Base-by-base conservation (phyloP, 495 filamentous ascomycete species). In the Aspergillus sparsus region DNA sequence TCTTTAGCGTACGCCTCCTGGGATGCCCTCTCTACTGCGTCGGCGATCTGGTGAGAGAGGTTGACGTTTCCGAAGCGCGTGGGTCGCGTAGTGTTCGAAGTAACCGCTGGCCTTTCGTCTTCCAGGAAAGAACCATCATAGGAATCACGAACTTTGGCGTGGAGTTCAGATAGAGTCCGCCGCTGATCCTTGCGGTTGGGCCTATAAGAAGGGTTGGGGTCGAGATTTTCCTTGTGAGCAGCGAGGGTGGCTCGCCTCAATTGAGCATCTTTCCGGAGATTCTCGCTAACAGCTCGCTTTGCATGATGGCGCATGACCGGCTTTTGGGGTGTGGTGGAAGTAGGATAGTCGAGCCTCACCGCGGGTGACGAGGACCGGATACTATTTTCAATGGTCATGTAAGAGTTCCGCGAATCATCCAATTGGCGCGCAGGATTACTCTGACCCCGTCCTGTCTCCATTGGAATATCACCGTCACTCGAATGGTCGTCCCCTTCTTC, bases 61-160 rank as follows among this genome's bases (percentile, higher is more conserved):
- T 80, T 77, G n/a, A 61, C 45, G 42, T 72, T 77, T 33, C 72
- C 75, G 68, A 87, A 89, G 56, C 86, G 82, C 45, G 85, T 85
- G 53, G 72, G 80, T 55, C 78, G 80, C 21, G 78, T 58, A 32
- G 78, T 82, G n/a, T 73, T 66, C 0, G 73, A 68, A 32, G 77
- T 63, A 32, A 74, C 80, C 7, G 79, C 70, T 13, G 84, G 84
- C 36, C 81, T 71, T 51, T 83, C 82, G 42, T 83, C 81, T 41
- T 67, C 74, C 32, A 81, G 54, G 34, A 79, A 72, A 27, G 83
- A 84, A 2, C 77, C 77, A 45, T 85, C 83, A 62, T 87, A 84
- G 57, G 75, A 75, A 36, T 82, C 81, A 9, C 77, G 74, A 9
- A 82, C 78, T 62, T 77, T 82, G 10, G 81, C 80, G 58, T 87